Evolutionary conservation across 768 basidiomycete species (phyloP).

Genomic region (Leccinellum albellum): DNA sequence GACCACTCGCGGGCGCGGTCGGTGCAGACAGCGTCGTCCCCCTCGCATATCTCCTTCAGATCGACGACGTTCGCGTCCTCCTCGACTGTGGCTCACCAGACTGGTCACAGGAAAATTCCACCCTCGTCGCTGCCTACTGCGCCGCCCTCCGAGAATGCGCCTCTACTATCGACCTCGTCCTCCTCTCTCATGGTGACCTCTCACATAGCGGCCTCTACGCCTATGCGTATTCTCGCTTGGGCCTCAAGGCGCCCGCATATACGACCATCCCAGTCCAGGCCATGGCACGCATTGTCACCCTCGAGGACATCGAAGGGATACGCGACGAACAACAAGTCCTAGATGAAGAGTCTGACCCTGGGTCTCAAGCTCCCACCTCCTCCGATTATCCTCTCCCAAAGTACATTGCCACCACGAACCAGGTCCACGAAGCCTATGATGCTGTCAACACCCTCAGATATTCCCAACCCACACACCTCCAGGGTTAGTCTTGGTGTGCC

Average conservation of each 20-base stretch:
- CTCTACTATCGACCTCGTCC: slow-evolving; percentile 81
- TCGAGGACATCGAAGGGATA: slow-evolving; percentile 83
- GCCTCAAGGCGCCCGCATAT: slow-evolving; percentile 86
- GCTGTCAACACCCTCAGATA: slow-evolving; percentile 89
- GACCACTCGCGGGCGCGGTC: slow-evolving; percentile 83
- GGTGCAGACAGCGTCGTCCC: slow-evolving; percentile 60
- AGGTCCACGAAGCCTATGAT: slow-evolving; percentile 92
- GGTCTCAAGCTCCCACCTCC: slow-evolving; percentile 13
- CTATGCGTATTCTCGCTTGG: slow-evolving; percentile 86
- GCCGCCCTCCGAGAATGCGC: slow-evolving; percentile 68
- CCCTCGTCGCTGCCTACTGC: slow-evolving; percentile 49
- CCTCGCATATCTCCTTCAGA: slow-evolving; percentile 81
- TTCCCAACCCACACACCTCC: slow-evolving; percentile 91
- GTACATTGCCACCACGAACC: slow-evolving; percentile 72
- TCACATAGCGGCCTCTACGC: slow-evolving; percentile 89
- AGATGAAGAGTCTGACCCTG: slow-evolving; percentile 22
- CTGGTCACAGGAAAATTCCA: slow-evolving; percentile 60
- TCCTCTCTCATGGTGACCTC: slow-evolving; percentile 92
- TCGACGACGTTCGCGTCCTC: slow-evolving; percentile 91
- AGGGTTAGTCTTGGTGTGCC: slow-evolving; percentile 52
- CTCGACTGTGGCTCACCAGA: slow-evolving; percentile 94
- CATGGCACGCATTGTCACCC: slow-evolving; percentile 87
- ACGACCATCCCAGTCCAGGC: slow-evolving; percentile 93
- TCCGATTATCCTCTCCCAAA: slow-evolving; percentile 31
- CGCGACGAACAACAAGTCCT: slow-evolving; percentile 69